Evolutionary conservation across 2,329 filamentous ascomycete genomes (phyloP).

Genomic region (Colletotrichum orbiculare): DNA sequence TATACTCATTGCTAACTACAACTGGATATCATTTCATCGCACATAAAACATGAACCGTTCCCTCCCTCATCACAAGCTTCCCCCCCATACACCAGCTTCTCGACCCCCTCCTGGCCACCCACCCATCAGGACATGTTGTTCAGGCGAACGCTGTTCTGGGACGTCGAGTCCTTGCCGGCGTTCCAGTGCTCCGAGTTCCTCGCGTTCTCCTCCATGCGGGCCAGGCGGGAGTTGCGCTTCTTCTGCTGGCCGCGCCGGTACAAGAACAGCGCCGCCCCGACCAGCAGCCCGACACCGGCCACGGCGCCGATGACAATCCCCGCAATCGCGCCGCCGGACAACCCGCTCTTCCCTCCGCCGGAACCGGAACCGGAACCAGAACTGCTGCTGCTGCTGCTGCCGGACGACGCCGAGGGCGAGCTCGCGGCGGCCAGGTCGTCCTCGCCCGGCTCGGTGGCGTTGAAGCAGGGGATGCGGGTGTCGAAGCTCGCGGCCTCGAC

Average conservation of each 20-base stretch:
- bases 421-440: conserved; percentile 39
- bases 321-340: conserved; percentile 31
- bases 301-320: conserved; percentile 34
- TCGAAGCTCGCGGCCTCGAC: conserved; percentile 43
- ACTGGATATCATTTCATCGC: conserved; percentile 28
- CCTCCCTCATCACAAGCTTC: background rate
- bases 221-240: conserved; percentile 33
- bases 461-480: conserved; percentile 48
- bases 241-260: conserved; percentile 32
- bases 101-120: background rate
- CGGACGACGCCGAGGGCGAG: conserved; percentile 34
- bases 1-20: conserved; percentile 22
- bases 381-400: conserved; percentile 4
- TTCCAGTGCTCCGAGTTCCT: conserved; percentile 25
- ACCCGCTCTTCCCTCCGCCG: background rate
- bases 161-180: conserved; percentile 25
- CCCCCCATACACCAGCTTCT: background rate
- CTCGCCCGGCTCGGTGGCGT: conserved; percentile 44
- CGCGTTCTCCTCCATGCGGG: conserved; percentile 32
- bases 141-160: conserved; percentile 28
- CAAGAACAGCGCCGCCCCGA: conserved; percentile 27
- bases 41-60: conserved; percentile 15
- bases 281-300: conserved; percentile 22
- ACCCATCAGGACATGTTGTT: conserved; percentile 7
- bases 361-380: background rate